Percentiles rank a stretch among this genome's conserved stretches.
phyloP scores from a whole-genome alignment of 345 rosid species.

The Melastoma malabathricum region DNA sequence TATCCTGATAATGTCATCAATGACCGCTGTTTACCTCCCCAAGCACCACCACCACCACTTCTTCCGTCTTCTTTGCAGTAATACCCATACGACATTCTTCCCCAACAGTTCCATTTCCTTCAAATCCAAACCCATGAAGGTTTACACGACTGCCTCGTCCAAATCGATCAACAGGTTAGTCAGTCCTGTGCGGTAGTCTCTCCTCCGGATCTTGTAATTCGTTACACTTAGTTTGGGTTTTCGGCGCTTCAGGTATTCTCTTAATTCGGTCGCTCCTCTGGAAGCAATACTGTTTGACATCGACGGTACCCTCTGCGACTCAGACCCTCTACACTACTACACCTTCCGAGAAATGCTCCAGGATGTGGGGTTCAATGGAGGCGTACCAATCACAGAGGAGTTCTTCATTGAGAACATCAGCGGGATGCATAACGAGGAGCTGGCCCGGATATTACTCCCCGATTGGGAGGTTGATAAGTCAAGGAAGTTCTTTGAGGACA shows the following conservation, averaged over 20 bases:
- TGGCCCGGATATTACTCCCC: conserved; percentile 15
- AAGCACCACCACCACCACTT: too few species aligned
- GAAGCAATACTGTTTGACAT: conserved; percentile 33
- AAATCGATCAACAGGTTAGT: too few species aligned
- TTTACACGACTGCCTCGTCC: too few species aligned
- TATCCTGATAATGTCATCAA: too few species aligned
- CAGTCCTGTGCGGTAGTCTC: too few species aligned
- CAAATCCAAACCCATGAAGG: too few species aligned
- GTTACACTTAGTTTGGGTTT: too few species aligned
- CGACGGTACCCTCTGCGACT: conserved; percentile 38
- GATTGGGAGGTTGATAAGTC: conserved; percentile 13
- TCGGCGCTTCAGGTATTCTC: conserved; percentile 2
- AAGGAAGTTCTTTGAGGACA: conserved; percentile 21
- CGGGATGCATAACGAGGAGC: conserved; percentile 26
- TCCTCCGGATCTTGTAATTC: too few species aligned
- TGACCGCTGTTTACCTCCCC: too few species aligned
- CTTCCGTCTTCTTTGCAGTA: too few species aligned
- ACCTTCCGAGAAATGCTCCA: conserved; percentile 38
- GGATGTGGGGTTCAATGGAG: conserved; percentile 26
- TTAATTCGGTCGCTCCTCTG: conserved; percentile 17
- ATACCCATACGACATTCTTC: too few species aligned
- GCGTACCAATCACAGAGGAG: conserved; percentile 22
- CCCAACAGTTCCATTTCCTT: too few species aligned
- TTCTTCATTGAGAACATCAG: conserved; percentile 22
- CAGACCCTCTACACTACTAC: conserved; percentile 29